Conservation (phyloP, 352 stramenopile genomes). For the Phytophthora chlamydospora region DNA sequence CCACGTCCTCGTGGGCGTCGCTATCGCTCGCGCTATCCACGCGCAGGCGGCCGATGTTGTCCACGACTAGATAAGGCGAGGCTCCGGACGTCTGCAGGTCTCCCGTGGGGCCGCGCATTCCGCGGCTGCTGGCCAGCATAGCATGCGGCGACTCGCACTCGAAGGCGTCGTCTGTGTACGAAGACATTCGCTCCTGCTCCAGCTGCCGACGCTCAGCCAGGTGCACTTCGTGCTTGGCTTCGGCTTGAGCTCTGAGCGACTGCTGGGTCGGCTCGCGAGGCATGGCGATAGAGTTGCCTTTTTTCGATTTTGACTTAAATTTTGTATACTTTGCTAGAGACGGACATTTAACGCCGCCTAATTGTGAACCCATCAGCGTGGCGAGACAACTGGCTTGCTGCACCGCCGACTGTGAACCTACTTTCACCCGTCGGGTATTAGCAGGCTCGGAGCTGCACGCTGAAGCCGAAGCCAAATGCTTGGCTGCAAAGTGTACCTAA, state of each 20-base stretch:
- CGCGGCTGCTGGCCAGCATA: slow-evolving; percentile 39
- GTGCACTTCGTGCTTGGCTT: slow-evolving; percentile 29
- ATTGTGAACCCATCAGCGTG: background rate
- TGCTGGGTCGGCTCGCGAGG: background rate
- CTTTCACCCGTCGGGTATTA: too few species aligned
- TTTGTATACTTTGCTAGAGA: slow-evolving; percentile 12
- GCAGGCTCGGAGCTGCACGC: too few species aligned
- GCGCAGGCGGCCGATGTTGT: slow-evolving; percentile 33
- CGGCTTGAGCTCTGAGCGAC: slow-evolving; percentile 27
- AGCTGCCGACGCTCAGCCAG: slow-evolving; percentile 29
- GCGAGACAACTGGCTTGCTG: slow-evolving; percentile 2
- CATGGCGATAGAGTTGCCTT: too few species aligned
- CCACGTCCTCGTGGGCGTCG: slow-evolving; percentile 29
- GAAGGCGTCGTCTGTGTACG: slow-evolving; percentile 53
- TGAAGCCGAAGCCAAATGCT: background rate
- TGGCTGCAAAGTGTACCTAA: background rate
- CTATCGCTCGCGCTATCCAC: slow-evolving; percentile 33
- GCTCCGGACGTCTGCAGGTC: slow-evolving; percentile 14
- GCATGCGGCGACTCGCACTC: slow-evolving; percentile 50
- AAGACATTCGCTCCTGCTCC: slow-evolving; percentile 45
- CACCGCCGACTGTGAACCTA: too few species aligned
- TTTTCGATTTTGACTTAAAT: slow-evolving; percentile 7
- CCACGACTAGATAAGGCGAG: slow-evolving; percentile 29
- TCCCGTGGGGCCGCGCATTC: slow-evolving; percentile 8
- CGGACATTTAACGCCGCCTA: background rate